Base-by-base conservation (phyloP, 2,329 filamentous ascomycete species). In the Chaetomiaceae sp. region DNA sequence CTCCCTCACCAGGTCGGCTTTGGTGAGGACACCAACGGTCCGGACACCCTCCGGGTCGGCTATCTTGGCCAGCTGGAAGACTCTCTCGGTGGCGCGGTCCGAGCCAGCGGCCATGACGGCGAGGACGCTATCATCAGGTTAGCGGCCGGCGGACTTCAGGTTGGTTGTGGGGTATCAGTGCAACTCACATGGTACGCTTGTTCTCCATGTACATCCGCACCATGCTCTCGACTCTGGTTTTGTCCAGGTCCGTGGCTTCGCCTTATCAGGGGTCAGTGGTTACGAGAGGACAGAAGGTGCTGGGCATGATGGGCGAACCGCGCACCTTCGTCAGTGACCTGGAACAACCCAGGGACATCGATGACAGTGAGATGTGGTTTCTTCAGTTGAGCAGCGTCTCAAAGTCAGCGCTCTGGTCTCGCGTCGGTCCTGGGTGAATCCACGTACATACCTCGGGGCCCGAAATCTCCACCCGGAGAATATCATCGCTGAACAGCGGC, bases 271-370 rank as follows among this genome's bases (percentile, higher is more conserved):
- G n/a, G n/a, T n/a, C n/a, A n/a, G n/a, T n/a, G n/a, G n/a, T n/a
- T n/a, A n/a, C n/a, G n/a, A n/a, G n/a, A n/a, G n/a, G n/a, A n/a
- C n/a, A 17, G 23, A 17, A 10, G 9, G 14, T 17, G 25, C n/a
- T n/a, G n/a, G n/a, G n/a, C n/a, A n/a, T n/a, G n/a, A n/a, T n/a
- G n/a, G n/a, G n/a, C n/a, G n/a, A n/a, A n/a, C n/a, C n/a, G n/a
- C 45, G 2, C 6, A 0, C 72, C 73, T 43, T 56, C 53, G 0
- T 60, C 70, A 5, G 68, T 58, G 1, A 62, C 61, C 4, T 70
- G 67, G 50, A 79, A 78, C n/a, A 79, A 74, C 0, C 76, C 77
- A 0, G 76, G 76, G 0, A 80, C 74, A 16, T 80, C 77, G 5
- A 79, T 79, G 6, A 80, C 66, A 0, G 76, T 80, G 6, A 79